Evolutionary conservation across 768 basidiomycete species (phyloP), one percentile per base, ranked within the genome.

Genomic region (Auriscalpium orientale): DNA sequence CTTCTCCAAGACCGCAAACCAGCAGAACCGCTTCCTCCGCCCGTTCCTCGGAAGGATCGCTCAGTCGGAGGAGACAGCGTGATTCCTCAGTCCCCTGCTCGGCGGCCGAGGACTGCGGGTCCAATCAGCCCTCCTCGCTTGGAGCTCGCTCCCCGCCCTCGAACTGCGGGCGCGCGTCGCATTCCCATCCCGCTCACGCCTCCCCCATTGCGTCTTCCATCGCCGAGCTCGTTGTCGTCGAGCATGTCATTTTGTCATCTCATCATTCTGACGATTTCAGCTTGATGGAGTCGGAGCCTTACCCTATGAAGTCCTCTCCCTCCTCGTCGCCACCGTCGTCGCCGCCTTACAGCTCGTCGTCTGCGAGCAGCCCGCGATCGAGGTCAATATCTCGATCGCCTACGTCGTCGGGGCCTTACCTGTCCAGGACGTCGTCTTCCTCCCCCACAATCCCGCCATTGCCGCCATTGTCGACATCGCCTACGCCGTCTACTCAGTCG

Each of bases 251-350:
- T 75, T 60, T 82, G 49, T 79, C 79, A 4, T 81, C 79, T 16
- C 85, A 87, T 58, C 85, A 91, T 59, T 91, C 90, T 0, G 89
- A 92, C 54, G 89, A 89, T 60, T 71, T 74, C 37, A 70, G 72
- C 72, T 57, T 75, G 67, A 65, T 78, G 73, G 74, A 66, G 56
- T 63, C 64, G n/a, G 74, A 73, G 56, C 59, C 68, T 10, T 69
- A 69, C 16, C 66, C 66, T 7, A 57, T 66, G 34, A 58, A 44
- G 8, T 60, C 69, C n/a, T 62, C 65, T 21, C 74, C 75, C 22
- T 72, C 76, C 6, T 72, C 77, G 0, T 64, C 58, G 6, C 47
- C 60, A 2, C 53, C 58, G 2, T 67, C 71, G 9, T 60, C 68
- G 2, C 71, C 77, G 0, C 66, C 56, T 6, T 57, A n/a, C 8